Percentiles rank a stretch among this genome's conserved stretches.
Conservation (phyloP, 768 basidiomycete genomes). For the Panus rudis region DNA sequence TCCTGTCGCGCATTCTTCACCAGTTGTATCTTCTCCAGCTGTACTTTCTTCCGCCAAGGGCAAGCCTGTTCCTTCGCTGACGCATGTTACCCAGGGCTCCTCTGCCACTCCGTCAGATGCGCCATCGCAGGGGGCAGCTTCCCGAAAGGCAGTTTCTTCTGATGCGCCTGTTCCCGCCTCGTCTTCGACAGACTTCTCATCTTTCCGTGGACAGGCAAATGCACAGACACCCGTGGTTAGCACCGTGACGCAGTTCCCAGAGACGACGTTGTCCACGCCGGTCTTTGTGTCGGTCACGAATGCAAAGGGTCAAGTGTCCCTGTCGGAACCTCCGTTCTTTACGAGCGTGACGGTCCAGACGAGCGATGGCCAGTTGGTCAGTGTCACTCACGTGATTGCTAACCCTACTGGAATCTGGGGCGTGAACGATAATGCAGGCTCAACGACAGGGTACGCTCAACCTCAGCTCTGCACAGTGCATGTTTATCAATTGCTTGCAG, state of each 20-base stretch:
- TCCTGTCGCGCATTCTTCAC: not conserved
- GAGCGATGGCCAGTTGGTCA: slow-evolving; percentile 37
- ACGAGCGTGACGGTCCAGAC: slow-evolving; percentile 42
- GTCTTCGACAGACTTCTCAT: not conserved
- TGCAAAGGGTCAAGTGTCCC: slow-evolving; percentile 29
- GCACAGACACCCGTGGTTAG: slow-evolving; percentile 24
- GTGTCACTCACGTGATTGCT: slow-evolving; percentile 46
- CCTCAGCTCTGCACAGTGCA: no score
- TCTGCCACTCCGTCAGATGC: not conserved
- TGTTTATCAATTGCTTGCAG: slow-evolving; percentile 21
- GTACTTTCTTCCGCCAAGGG: not conserved
- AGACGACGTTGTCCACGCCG: slow-evolving; percentile 38
- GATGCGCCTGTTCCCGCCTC: not conserved
- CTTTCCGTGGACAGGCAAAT: slow-evolving; percentile 10
- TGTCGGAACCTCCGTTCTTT: slow-evolving; percentile 39
- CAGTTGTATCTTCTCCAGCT: not conserved
- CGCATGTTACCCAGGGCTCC: not conserved
- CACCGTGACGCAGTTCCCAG: slow-evolving; percentile 34
- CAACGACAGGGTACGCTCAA: slow-evolving; percentile 17
- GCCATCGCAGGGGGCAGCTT: not conserved
- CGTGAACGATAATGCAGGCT: slow-evolving; percentile 10
- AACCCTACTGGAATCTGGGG: slow-evolving; percentile 36
- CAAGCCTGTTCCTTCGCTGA: not conserved
- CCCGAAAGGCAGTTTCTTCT: not conserved
- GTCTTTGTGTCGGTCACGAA: slow-evolving; percentile 35